Conservation (phyloP, 495 filamentous ascomycete genomes). For the Penicillium simplicissimum region DNA sequence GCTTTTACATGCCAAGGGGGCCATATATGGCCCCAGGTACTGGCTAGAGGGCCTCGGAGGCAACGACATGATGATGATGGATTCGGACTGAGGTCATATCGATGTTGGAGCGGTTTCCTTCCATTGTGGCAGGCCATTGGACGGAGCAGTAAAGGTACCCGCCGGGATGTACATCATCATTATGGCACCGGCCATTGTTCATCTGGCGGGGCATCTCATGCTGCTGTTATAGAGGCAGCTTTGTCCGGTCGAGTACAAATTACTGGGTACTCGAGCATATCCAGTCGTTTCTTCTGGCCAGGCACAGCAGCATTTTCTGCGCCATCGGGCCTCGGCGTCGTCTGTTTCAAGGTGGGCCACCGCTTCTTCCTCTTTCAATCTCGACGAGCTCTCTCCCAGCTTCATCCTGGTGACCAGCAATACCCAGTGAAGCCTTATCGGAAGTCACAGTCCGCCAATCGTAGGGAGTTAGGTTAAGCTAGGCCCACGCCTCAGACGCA, state of each 20-base stretch:
- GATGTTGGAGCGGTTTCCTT: slow-evolving; percentile 16
- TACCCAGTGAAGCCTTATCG: slow-evolving; percentile 4
- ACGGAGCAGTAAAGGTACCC: neutral
- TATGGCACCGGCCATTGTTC: slow-evolving; percentile 6
- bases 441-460: slow-evolving; percentile 28
- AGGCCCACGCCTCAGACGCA: neutral
- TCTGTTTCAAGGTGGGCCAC: slow-evolving; percentile 11
- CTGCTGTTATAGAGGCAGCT: neutral
- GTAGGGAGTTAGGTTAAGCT: neutral
- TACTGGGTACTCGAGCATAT: neutral
- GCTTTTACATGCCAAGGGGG: slow-evolving; percentile 2
- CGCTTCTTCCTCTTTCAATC: neutral
- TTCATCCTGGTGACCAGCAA: neutral
- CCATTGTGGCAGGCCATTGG: slow-evolving; percentile 1
- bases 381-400: neutral
- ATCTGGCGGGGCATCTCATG: neutral
- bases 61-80: slow-evolving; percentile 36
- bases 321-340: slow-evolving; percentile 2
- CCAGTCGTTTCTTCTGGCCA: neutral
- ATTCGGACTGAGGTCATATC: slow-evolving; percentile 30
- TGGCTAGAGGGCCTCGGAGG: slow-evolving; percentile 15
- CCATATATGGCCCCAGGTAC: slow-evolving; percentile 20
- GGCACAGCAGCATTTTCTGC: neutral
- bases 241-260: neutral
- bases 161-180: slow-evolving; percentile 11